Evolutionary conservation across 805 yeast species (phyloP), one percentile per base, ranked within the genome.

Genomic region (Spencermartinsiella europaea): DNA sequence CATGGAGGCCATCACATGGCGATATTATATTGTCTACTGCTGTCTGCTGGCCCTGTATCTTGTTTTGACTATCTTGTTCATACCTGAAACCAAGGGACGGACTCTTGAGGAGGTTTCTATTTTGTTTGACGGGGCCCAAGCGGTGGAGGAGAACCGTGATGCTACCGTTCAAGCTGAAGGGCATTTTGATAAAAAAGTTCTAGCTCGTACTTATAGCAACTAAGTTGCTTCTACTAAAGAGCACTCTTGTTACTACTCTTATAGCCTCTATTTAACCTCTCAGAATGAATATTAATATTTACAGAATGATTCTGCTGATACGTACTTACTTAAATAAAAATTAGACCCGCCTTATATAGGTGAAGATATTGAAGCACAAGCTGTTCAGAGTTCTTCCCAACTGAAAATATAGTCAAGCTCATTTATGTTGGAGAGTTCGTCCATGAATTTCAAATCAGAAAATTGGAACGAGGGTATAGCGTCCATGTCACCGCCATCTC

Each of bases 81-180:
- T 59, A 59, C 69, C 68, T n/a, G 75, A 71, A 53, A 71, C 75
- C 8, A 53, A 65, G 8, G 73, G 72, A 14, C 60, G 58, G 50
- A 62, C 69, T 10, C 67, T 71, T 58, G 75, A 71, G 50, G 74
- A 71, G 47, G 69, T 70, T 34, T 69, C 69, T 3, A 58, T 56
- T 44, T 67, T 68, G 20, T 70, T 70, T 49, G 75, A 25, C 12
- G 31, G 31, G 12, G 38, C 42, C 2, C 43, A 42, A 31, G 54
- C 56, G 19, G 44, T 43, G 28, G 44, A 48, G 48, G 56, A 25
- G 31, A 25, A 25, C 31, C 31, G 31, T 25, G 10, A 7, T 7
- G 31, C 31, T 12, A 25, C 31, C 31, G 7, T 25, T 7, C 31
- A 25, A 25, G 31, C 31, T 12, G 31, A 25, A 25, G 31, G 31